Conservation (phyloP, 2,329 filamentous ascomycete species). For the Xylariaceae sp. region DNA sequence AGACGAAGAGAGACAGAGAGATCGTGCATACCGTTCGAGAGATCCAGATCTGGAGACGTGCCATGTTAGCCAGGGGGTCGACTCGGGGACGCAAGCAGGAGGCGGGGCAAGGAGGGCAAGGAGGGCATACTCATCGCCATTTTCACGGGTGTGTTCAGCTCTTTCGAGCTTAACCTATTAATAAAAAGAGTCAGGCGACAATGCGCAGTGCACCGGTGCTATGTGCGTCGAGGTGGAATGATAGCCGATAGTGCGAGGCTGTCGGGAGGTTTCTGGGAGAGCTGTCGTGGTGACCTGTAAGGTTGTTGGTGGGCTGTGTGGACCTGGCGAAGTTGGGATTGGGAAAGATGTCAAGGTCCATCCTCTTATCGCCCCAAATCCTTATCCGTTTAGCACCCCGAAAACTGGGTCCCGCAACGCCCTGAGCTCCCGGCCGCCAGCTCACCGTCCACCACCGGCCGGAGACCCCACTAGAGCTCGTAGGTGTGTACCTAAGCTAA, state of each 20-base stretch:
- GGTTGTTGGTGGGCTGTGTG: constrained; percentile 17
- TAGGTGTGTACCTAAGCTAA: too few relatives aligned
- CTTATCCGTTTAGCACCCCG: constrained; percentile 10
- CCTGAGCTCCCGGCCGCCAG: too few relatives aligned
- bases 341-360: background rate
- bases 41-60: constrained; percentile 62
- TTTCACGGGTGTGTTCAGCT: constrained; percentile 33
- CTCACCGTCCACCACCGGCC: too few relatives aligned
- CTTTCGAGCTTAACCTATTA: constrained; percentile 26
- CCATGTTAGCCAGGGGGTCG: constrained; percentile 19
- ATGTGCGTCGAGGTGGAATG: background rate
- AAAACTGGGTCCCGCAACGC: constrained; percentile 6
- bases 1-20: constrained; percentile 4
- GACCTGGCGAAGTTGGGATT: constrained; percentile 6
- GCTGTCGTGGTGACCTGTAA: background rate
- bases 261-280: background rate
- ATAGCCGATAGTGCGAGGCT: background rate
- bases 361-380: constrained; percentile 15
- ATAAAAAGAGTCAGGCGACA: background rate
- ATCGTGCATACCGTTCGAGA: constrained; percentile 66
- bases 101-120: constrained; percentile 24
- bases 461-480: too few relatives aligned
- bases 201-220: background rate
- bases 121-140: constrained; percentile 56
- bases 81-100: constrained; percentile 2